phyloP scores from a whole-genome alignment of 1,284 basidiomycete species.

The Ganoderma boninense region DNA sequence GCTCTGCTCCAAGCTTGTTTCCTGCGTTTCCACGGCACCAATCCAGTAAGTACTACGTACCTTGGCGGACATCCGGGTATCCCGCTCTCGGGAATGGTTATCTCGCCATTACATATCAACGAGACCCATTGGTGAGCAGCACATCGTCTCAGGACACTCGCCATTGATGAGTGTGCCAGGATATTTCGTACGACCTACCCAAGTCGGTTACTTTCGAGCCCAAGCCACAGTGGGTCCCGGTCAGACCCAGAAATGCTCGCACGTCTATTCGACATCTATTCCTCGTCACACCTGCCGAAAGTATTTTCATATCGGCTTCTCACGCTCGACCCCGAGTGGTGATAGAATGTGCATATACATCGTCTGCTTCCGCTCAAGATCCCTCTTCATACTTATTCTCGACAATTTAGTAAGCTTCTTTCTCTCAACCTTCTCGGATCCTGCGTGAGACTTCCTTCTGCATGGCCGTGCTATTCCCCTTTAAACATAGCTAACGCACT shows the following conservation, averaged over 20 bases:
- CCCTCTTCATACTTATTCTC: background rate
- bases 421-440: background rate
- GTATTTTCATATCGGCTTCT: background rate
- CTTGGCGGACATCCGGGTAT: background rate
- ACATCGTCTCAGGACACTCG: background rate
- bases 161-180: background rate
- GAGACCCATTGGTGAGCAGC: background rate
- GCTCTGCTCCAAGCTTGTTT: background rate
- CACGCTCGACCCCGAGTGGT: conserved; percentile 2
- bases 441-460: background rate
- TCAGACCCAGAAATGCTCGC: background rate
- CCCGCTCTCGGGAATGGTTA: background rate
- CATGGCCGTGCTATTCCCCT: background rate
- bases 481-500: background rate
- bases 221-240: background rate
- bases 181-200: background rate
- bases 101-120: background rate
- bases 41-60: background rate
- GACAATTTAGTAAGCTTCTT: too few relatives aligned
- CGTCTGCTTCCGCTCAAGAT: background rate
- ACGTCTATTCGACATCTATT: background rate
- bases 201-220: background rate
- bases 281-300: background rate
- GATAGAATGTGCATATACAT: background rate
- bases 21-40: conserved; percentile 5